Conservation (phyloP, 306 rosid species). For the Dalbergia oliveri region DNA sequence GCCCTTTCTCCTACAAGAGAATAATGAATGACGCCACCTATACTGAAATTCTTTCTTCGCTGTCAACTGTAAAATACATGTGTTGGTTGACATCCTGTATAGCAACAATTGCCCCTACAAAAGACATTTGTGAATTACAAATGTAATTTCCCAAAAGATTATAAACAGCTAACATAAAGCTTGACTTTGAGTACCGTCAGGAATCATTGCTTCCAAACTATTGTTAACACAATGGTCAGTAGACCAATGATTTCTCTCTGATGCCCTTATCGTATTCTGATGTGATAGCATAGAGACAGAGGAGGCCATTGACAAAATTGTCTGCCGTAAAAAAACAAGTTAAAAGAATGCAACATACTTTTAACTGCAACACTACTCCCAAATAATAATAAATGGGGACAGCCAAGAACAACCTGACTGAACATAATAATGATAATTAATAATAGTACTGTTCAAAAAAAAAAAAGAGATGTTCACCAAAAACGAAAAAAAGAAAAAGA, state of each 20-base stretch:
- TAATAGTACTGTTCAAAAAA: too few species aligned
- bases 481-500: not conserved
- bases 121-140: constrained; percentile 51
- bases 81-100: constrained; percentile 89
- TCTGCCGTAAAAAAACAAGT: constrained; percentile 55
- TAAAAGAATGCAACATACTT: constrained; percentile 37
- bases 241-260: constrained; percentile 51
- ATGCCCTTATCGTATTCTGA: constrained; percentile 49
- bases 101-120: constrained; percentile 90
- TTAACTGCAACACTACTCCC: not conserved
- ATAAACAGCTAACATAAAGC: constrained; percentile 40
- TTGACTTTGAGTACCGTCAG: constrained; percentile 69
- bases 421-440: constrained; percentile 5
- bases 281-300: constrained; percentile 64
- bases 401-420: constrained; percentile 16
- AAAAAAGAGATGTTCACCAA: too few species aligned
- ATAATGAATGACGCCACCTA: constrained; percentile 81
- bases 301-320: constrained; percentile 66
- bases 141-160: constrained; percentile 42
- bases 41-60: constrained; percentile 63
- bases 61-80: constrained; percentile 85
- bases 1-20: constrained; percentile 94
- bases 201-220: constrained; percentile 67
- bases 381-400: constrained; percentile 9
- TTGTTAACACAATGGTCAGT: constrained; percentile 53